A percentile compares a stretch with the other conserved stretches of the same genome.
These are phyloP conservation scores for Triangularia verruculosa DNA, from an alignment of 2,329 filamentous ascomycete species.

Conservation along the genomic window DNA sequence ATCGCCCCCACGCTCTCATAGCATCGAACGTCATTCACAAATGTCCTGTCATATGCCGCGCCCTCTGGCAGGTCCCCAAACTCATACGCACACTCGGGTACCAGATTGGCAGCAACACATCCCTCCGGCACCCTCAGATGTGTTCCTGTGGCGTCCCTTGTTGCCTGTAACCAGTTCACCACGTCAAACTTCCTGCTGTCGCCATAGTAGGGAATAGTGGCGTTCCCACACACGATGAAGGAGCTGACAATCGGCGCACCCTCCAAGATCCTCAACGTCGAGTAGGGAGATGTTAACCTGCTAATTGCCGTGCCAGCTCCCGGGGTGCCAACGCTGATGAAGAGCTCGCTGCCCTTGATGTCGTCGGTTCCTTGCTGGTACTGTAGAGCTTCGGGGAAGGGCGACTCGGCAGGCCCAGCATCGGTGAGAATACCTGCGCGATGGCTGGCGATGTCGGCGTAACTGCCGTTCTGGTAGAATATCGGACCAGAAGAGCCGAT, in stretches of 20 bases:
- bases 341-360: neutral
- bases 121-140: constrained; percentile 9
- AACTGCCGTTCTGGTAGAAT: constrained; percentile 17
- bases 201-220: constrained; percentile 11
- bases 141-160: constrained; percentile 9
- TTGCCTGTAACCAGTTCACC: constrained; percentile 11
- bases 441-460: neutral
- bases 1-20: constrained; percentile 12
- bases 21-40: constrained; percentile 17
- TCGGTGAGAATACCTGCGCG: constrained; percentile 4
- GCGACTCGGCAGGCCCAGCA: neutral
- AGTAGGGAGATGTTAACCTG: neutral
- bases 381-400: constrained; percentile 2
- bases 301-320: neutral
- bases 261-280: constrained; percentile 4
- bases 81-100: constrained; percentile 7
- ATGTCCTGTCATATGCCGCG: constrained; percentile 3
- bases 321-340: neutral
- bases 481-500: neutral
- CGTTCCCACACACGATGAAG: constrained; percentile 2
- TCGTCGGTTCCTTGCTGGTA: neutral
- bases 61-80: neutral
- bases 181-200: neutral
- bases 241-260: neutral
- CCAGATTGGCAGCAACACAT: constrained; percentile 6